phyloP scores from a whole-genome alignment of 176 grass and related monocot genomes.

The Oryza australiensis region DNA sequence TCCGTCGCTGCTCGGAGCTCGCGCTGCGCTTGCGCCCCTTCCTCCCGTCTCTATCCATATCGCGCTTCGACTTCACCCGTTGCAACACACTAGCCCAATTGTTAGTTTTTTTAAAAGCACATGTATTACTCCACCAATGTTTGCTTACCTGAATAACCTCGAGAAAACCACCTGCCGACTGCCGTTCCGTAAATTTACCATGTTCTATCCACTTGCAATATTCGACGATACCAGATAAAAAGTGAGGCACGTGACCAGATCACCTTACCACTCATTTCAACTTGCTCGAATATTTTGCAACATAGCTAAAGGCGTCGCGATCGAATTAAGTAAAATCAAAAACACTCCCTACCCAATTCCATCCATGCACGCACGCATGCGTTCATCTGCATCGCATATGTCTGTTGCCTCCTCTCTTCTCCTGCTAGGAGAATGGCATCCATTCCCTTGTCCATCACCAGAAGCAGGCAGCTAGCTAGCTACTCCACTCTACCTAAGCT shows the following conservation, averaged over 20 bases:
- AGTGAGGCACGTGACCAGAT: slow-evolving; percentile 2
- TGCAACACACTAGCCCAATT: no score
- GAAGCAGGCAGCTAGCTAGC: neutral
- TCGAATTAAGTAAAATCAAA: neutral
- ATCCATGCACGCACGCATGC: neutral
- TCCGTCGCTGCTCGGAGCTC: no score
- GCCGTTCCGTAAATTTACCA: neutral
- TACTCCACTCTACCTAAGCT: neutral
- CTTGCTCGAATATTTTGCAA: slow-evolving; percentile 35
- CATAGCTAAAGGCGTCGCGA: slow-evolving; percentile 5
- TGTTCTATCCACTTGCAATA: neutral
- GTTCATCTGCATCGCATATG: neutral
- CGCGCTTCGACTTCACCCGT: no score
- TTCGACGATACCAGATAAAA: slow-evolving; percentile 26
- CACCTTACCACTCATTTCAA: slow-evolving; percentile 5
- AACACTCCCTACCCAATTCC: neutral
- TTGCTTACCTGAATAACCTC: neutral
- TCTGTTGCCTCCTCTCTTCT: neutral
- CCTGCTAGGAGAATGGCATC: slow-evolving; percentile 27
- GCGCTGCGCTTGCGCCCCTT: no score
- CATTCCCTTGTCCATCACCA: slow-evolving; percentile 29
- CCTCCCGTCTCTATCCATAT: no score
- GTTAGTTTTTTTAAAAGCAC: no score
- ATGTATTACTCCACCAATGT: no score
- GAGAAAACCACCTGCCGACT: neutral